Evolutionary conservation across 176 grass and related monocot genomes (phyloP).

Genomic region (Miscanthus lutarioriparius): DNA sequence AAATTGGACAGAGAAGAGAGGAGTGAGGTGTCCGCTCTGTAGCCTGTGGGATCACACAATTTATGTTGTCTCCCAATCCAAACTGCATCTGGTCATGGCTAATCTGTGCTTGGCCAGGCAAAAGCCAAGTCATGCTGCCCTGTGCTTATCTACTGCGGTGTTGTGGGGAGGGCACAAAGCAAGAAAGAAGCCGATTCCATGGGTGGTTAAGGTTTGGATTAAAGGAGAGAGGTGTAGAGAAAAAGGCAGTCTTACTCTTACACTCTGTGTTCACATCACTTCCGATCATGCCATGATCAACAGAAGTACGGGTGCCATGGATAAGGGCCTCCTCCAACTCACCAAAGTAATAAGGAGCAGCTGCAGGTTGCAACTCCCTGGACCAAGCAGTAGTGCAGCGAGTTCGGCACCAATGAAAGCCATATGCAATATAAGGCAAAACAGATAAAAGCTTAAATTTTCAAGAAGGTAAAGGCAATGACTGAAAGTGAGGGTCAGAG

Average conservation of each 20-base stretch:
- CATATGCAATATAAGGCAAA: constrained; percentile 46
- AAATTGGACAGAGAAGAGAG: constrained; percentile 35
- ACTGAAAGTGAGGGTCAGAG: constrained; percentile 45
- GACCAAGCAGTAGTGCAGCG: constrained; percentile 45
- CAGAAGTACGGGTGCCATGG: constrained; percentile 54
- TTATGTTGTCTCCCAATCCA: constrained; percentile 44
- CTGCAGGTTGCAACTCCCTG: constrained; percentile 56
- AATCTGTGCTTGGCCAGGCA: constrained; percentile 33
- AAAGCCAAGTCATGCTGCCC: constrained; percentile 46
- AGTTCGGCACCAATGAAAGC: constrained; percentile 33
- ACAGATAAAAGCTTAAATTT: constrained; percentile 33
- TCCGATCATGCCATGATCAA: constrained; percentile 48
- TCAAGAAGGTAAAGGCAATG: constrained; percentile 43
- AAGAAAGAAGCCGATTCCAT: constrained; percentile 41
- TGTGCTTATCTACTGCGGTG: constrained; percentile 42
- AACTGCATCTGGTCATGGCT: constrained; percentile 48
- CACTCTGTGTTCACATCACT: constrained; percentile 43
- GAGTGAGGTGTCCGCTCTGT: neutral
- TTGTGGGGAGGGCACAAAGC: constrained; percentile 40
- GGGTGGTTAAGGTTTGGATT: constrained; percentile 45
- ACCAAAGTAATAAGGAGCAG: constrained; percentile 59
- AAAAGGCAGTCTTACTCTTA: constrained; percentile 46
- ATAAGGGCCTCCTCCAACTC: constrained; percentile 88
- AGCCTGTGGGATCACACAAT: constrained; percentile 59
- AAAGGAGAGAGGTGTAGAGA: constrained; percentile 34